phyloP scores from a whole-genome alignment of 176 grass and related monocot species.

The Hordeum marinum region DNA sequence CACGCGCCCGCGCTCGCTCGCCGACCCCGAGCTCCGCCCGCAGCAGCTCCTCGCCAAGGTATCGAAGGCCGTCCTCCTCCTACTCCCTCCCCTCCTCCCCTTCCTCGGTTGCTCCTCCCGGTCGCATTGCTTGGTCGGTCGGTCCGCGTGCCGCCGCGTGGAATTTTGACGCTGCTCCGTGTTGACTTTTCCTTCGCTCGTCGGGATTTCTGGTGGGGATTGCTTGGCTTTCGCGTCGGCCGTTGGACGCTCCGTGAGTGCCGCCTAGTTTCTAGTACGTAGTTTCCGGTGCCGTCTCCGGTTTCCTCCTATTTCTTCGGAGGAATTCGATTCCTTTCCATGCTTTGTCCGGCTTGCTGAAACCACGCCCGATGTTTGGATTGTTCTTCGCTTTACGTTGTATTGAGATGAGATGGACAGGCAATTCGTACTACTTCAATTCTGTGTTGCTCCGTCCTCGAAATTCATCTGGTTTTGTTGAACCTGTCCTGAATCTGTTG shows the following conservation, averaged over 20 bases:
- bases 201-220: not conserved
- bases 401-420: not conserved
- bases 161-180: slow-evolving; percentile 2
- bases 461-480: not conserved
- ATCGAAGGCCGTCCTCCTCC: not conserved
- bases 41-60: slow-evolving; percentile 87
- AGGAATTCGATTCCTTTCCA: not conserved
- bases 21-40: slow-evolving; percentile 76
- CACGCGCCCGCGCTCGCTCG: slow-evolving; percentile 64
- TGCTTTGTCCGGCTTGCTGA: not conserved
- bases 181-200: slow-evolving; percentile 5
- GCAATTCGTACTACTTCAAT: not conserved
- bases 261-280: not conserved
- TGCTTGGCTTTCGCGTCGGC: not conserved
- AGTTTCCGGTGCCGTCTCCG: not conserved
- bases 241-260: not conserved
- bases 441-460: not conserved
- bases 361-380: not conserved
- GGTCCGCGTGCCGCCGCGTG: slow-evolving; percentile 8
- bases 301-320: not conserved
- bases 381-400: no score
- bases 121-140: slow-evolving; percentile 16
- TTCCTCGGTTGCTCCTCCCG: not conserved
- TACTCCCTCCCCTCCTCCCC: not conserved
- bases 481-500: not conserved